These are phyloP conservation scores for Jacaranda copaia DNA, from an alignment of 257 asterid genomes.

Conservation along the genomic window DNA sequence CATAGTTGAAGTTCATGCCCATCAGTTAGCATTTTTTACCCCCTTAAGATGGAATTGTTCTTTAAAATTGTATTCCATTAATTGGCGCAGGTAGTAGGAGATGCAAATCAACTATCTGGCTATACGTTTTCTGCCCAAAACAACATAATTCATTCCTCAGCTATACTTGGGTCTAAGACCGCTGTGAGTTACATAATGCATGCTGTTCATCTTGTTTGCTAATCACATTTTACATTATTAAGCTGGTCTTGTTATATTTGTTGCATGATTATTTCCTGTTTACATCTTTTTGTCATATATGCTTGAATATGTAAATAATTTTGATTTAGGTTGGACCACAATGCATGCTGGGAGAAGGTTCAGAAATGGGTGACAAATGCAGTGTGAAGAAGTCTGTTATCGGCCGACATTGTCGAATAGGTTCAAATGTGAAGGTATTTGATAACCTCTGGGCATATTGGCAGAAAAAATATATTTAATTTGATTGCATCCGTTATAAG, in stretches of 20 bases:
- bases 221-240: not conserved
- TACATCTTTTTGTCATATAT: slow-evolving; percentile 16
- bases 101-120: slow-evolving; percentile 88
- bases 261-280: slow-evolving; percentile 13
- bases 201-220: slow-evolving; percentile 21
- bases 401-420: slow-evolving; percentile 97
- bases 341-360: slow-evolving; percentile 96
- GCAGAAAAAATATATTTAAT: not conserved
- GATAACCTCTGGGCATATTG: not conserved
- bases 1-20: slow-evolving; percentile 31
- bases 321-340: slow-evolving; percentile 91
- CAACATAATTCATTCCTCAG: slow-evolving; percentile 85
- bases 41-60: not conserved
- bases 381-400: slow-evolving; percentile 95
- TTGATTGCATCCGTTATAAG: not conserved
- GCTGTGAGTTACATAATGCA: slow-evolving; percentile 66
- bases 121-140: slow-evolving; percentile 84
- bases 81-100: slow-evolving; percentile 80
- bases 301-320: slow-evolving; percentile 29
- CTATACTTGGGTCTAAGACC: slow-evolving; percentile 83
- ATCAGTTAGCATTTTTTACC: not conserved
- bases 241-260: not conserved
- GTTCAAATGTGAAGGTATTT: slow-evolving; percentile 96
- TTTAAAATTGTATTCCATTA: slow-evolving; percentile 11
- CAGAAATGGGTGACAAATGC: slow-evolving; percentile 96